phyloP scores from a whole-genome alignment of 306 rosid species.

The Geum urbanum region DNA sequence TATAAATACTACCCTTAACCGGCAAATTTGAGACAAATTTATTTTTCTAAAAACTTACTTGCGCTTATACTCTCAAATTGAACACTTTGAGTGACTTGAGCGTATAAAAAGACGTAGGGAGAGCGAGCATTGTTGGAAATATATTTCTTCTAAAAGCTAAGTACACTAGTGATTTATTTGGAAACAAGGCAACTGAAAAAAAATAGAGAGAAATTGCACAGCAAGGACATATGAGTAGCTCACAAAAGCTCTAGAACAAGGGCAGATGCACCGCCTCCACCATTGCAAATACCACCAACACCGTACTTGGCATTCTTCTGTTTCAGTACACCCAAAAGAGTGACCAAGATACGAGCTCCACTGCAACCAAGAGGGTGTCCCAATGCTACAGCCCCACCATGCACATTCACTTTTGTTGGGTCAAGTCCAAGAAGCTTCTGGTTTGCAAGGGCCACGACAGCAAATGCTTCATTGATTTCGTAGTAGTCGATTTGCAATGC shows the following conservation, averaged over 20 bases:
- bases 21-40: too few species aligned
- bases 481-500: constrained; percentile 74
- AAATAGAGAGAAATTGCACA: constrained; percentile 13
- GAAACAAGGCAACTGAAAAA: constrained; percentile 16
- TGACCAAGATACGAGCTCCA: constrained; percentile 94
- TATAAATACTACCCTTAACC: too few species aligned
- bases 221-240: constrained; percentile 24
- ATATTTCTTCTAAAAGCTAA: constrained; percentile 25
- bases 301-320: constrained; percentile 88
- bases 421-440: constrained; percentile 85
- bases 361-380: constrained; percentile 99
- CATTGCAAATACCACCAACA: constrained; percentile 93
- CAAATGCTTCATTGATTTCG: constrained; percentile 93
- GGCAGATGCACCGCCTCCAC: constrained; percentile 99
- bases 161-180: constrained; percentile 30
- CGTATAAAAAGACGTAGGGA: neutral
- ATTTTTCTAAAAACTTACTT: too few species aligned
- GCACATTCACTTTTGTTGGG: constrained; percentile 73
- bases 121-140: neutral
- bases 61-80: too few species aligned
- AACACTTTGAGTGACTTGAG: too few species aligned
- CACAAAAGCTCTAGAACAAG: constrained; percentile 84
- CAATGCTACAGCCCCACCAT: constrained; percentile 93
- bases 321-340: constrained; percentile 91
- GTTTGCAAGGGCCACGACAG: constrained; percentile 97